Base-by-base conservation (phyloP, 805 yeast genomes). In the Kazachstania psychrophila region DNA sequence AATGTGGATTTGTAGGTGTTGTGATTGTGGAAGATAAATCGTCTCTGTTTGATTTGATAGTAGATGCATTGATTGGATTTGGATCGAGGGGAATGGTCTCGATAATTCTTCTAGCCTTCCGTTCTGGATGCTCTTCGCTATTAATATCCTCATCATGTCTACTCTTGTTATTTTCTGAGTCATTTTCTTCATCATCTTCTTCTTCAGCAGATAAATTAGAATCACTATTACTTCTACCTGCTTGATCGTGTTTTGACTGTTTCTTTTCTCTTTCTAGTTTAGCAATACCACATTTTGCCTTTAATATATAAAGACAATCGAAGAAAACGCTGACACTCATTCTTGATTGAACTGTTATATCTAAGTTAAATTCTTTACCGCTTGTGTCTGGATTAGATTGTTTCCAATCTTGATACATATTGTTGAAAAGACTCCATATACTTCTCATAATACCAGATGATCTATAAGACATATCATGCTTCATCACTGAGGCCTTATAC, bases 281-380 rank as follows among this genome's bases (percentile, higher is more conserved):
- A 36, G 81, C 75, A 81, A 87, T 82, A 11, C 96, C 96, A 42
- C 86, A 84, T 56, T 84, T 81, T 47, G 85, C 89, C 47, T 95
- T 66, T 50, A 92, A 64, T 3, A 84, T 70, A 75, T 88, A 83
- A 34, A 89, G 63, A 49, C 89, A 79, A 60, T 92, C 98, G 58
- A 89, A 92, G 49, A 89, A 86, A 2, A 88, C 86, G 40, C 92
- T 79, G 0, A 95, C 96, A 7, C 94, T 74, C 94, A 86, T 81
- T 47, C 98, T 72, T 5, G 94, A 79, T 34, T 83, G 69, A 12
- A 88, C 79, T 3, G 71, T 70, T 4, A 83, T 76, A 8, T 54
- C 57, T 34, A 66, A 40, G 39, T 65, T 66, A 23, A 61, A 59
- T 19, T 58, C 61, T 12, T 31, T 2, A 38, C 34, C 12, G 8